Evolutionary conservation across 108 stramenopile genomes (phyloP).

Genomic region (Aurantiochytrium sp.): DNA sequence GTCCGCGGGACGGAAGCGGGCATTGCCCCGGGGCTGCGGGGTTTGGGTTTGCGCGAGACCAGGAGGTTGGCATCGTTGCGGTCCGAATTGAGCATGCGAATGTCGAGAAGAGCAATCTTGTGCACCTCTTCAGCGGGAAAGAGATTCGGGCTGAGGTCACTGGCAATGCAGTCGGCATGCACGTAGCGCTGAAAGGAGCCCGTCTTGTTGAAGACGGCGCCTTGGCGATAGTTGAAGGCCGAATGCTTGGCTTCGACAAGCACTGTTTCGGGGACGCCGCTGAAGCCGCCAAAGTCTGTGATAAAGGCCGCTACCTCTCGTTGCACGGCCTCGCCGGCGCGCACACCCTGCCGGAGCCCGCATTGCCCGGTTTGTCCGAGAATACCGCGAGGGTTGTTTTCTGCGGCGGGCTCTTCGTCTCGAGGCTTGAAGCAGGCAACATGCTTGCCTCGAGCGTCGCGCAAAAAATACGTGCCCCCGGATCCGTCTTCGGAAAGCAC

Average conservation of each 20-base stretch:
- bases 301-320: slow-evolving; percentile 94
- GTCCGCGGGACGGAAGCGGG: not conserved
- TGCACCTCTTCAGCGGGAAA: slow-evolving; percentile 79
- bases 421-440: slow-evolving; percentile 91
- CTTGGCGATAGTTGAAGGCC: slow-evolving; percentile 67
- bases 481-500: slow-evolving; percentile 82
- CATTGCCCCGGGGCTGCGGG: slow-evolving; percentile 27
- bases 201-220: slow-evolving; percentile 57
- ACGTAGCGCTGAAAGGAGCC: slow-evolving; percentile 89
- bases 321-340: slow-evolving; percentile 85
- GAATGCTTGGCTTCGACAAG: slow-evolving; percentile 85
- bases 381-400: slow-evolving; percentile 87
- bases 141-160: slow-evolving; percentile 76
- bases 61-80: slow-evolving; percentile 88
- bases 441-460: slow-evolving; percentile 64
- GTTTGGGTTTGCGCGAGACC: slow-evolving; percentile 53
- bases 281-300: slow-evolving; percentile 67
- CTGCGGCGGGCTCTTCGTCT: slow-evolving; percentile 95
- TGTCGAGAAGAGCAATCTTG: slow-evolving; percentile 90
- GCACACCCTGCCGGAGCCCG: slow-evolving; percentile 70
- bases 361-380: slow-evolving; percentile 35
- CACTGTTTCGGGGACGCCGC: slow-evolving; percentile 86
- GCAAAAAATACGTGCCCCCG: slow-evolving; percentile 91
- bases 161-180: slow-evolving; percentile 75
- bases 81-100: slow-evolving; percentile 92